Percentiles rank a stretch among this genome's conserved stretches.
Conservation (phyloP, 441 rosid species). For the Syzygium syzygioides region DNA sequence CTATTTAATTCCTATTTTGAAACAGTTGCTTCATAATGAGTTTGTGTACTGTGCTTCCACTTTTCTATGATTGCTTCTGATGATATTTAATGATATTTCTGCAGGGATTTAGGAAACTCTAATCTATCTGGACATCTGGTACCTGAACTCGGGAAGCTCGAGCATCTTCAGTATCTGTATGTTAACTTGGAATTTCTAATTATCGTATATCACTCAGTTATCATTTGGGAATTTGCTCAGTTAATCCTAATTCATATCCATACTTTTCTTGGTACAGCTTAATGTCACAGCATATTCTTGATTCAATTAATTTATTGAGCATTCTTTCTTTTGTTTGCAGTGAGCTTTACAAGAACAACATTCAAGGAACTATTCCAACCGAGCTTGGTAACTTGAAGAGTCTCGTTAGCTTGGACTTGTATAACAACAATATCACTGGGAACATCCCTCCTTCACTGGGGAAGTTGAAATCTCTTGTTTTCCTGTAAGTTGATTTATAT, state of each 20-base stretch:
- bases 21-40: not conserved
- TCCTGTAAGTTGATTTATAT: constrained; percentile 51
- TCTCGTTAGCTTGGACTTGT: constrained; percentile 92
- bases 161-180: constrained; percentile 86
- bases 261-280: not conserved
- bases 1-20: not conserved
- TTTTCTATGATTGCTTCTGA: not conserved
- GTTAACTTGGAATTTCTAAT: constrained; percentile 14
- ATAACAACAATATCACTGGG: constrained; percentile 82
- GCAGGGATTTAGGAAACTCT: constrained; percentile 94
- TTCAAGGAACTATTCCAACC: constrained; percentile 71
- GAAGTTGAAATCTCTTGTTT: constrained; percentile 81
- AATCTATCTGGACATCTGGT: constrained; percentile 85
- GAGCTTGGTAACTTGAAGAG: constrained; percentile 81
- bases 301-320: not conserved
- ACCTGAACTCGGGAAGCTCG: constrained; percentile 79
- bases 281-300: not conserved
- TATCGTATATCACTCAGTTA: not conserved
- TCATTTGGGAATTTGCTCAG: not conserved
- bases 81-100: not conserved
- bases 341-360: constrained; percentile 90
- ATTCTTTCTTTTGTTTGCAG: constrained; percentile 24
- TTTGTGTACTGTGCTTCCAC: not conserved
- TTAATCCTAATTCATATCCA: not conserved
- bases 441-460: constrained; percentile 68